Evolutionary conservation across 257 asterid species (phyloP).

Genomic region (Penstemon davidsonii): DNA sequence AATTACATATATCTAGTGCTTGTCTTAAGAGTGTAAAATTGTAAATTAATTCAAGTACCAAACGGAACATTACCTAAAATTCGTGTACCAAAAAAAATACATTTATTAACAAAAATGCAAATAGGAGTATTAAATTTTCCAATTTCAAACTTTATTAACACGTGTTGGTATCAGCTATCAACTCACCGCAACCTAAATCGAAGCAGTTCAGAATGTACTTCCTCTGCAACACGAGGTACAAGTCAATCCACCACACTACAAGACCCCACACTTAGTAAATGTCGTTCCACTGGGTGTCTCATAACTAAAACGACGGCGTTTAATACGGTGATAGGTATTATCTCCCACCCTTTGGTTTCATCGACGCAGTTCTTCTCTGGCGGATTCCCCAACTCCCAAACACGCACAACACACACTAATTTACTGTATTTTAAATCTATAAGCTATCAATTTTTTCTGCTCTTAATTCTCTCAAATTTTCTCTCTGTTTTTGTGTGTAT

Average conservation of each 20-base stretch:
- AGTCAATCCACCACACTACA: not conserved
- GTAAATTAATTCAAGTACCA: too few species aligned
- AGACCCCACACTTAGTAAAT: constrained; percentile 30
- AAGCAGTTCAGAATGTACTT: constrained; percentile 23
- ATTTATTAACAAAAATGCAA: too few species aligned
- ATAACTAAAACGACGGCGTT: constrained; percentile 49
- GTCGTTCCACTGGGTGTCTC: constrained; percentile 21
- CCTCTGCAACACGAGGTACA: constrained; percentile 26
- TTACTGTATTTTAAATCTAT: too few species aligned
- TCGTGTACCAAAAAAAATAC: not conserved
- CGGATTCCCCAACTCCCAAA: constrained; percentile 28
- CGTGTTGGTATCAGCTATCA: constrained; percentile 24
- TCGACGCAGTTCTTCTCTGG: constrained; percentile 44
- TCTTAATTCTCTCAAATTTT: not conserved
- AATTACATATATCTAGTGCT: too few species aligned
- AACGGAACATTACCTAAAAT: not conserved
- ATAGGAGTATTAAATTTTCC: too few species aligned
- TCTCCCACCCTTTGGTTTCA: constrained; percentile 33
- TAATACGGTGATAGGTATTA: not conserved
- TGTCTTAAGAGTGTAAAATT: too few species aligned
- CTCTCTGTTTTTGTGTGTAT: not conserved
- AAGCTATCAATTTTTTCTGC: not conserved
- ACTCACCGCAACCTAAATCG: not conserved
- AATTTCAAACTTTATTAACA: not conserved
- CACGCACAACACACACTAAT: not conserved